Base-by-base conservation (phyloP, 306 rosid species). In the Cicer cuneatum region DNA sequence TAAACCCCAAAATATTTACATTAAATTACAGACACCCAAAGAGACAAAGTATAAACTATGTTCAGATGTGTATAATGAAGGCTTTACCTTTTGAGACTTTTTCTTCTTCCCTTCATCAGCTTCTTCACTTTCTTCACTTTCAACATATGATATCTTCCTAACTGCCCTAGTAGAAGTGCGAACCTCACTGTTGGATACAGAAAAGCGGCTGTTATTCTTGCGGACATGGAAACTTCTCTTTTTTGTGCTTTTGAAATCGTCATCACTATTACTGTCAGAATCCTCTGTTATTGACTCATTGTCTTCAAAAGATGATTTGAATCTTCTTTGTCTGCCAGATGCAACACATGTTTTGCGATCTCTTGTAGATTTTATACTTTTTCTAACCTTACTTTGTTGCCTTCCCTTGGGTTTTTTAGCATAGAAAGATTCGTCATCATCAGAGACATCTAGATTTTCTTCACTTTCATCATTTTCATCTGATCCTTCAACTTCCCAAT, bases 101-200 rank as follows among this genome's bases (percentile, higher is more conserved):
- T 90, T 95, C 92, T 93, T 94, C 83, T 87, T 94, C 79, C 90
- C 92, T 80, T 92, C 99, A 72, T 92, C 99, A 53, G 72, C 82
- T 42, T 89, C 99, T 75, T 95, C 99, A 82, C 98, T 92, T 85
- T 79, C 99, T 47, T 95, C 99, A 83, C 99, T 95, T 86, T 95
- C 99, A 86, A 86, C 96, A 85, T 95, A 95, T n/a, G 99, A 95
- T 56, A 92, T 97, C 86, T 95, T 95, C 84, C 95, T 86, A 76
- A 89, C 88, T 49, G 98, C 74, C 82, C 99, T 89, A 74, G 84
- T 85, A 75, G 99, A 95, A 63, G 93, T 87, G 78, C 99, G 97
- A 82, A 89, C 90, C 65, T 95, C 99, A 70, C 72, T 85, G 69
- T 85, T 84, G 29, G 84, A 49, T 5, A 73, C 81, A 69, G 89